phyloP scores from a whole-genome alignment of 495 filamentous ascomycete genomes.

The Thozetella sp. region DNA sequence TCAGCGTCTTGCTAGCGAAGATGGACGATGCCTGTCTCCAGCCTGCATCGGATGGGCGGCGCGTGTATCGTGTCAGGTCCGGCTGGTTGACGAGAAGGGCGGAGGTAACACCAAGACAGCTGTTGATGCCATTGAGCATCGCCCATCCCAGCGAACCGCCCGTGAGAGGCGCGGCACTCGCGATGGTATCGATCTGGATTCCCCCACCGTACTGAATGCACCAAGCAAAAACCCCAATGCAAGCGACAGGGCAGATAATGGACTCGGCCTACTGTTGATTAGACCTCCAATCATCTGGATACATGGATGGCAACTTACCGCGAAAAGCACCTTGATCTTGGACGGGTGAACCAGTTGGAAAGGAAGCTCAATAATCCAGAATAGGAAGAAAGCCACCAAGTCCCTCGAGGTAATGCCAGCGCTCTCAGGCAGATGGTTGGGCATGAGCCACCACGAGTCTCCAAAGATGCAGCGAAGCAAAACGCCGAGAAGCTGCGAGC shows the following conservation, averaged over 20 bases:
- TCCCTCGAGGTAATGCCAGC: conserved; percentile 41
- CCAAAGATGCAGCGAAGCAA: conserved; percentile 29
- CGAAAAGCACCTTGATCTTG: conserved; percentile 26
- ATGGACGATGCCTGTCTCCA: not conserved
- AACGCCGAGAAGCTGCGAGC: conserved; percentile 15
- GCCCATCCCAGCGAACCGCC: conserved; percentile 3
- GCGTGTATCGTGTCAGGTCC: conserved; percentile 29
- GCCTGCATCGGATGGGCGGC: not conserved
- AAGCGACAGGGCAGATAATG: not conserved
- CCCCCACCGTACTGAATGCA: conserved; percentile 20
- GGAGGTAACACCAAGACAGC: conserved; percentile 41
- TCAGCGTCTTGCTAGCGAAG: conserved; percentile 29
- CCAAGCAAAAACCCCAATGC: conserved; percentile 34
- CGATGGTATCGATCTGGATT: not conserved
- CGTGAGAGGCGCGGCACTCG: not conserved
- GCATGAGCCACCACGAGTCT: conserved; percentile 29
- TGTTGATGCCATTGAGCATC: conserved; percentile 41
- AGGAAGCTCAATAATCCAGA: conserved; percentile 46
- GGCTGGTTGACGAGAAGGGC: conserved; percentile 39
- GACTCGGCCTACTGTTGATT: not conserved
- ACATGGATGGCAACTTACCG: conserved; percentile 26
- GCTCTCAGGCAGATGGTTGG: conserved; percentile 33
- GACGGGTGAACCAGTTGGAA: conserved; percentile 28
- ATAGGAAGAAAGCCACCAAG: conserved; percentile 45
- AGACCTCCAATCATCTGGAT: not conserved